phyloP scores from a whole-genome alignment of 2,329 filamentous ascomycete genomes.

The Colletotrichum orbiculare region DNA sequence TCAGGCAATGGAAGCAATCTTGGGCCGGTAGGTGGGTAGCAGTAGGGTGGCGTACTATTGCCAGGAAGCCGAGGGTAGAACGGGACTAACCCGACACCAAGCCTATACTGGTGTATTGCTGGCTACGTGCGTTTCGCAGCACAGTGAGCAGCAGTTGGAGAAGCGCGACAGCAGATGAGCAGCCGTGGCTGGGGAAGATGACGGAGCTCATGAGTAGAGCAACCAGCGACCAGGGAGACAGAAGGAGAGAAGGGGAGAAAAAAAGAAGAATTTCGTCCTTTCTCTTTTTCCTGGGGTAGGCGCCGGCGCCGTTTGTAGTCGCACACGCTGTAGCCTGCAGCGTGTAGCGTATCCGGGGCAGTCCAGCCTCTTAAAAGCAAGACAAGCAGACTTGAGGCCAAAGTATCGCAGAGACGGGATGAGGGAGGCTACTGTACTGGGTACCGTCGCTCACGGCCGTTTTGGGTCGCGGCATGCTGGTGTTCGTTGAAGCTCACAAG shows the following conservation, averaged over 20 bases:
- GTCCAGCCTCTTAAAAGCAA: conserved; percentile 28
- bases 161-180: not conserved
- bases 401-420: conserved; percentile 20
- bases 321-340: conserved; percentile 13
- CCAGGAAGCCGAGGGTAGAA: not conserved
- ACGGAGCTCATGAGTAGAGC: no score
- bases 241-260: not conserved
- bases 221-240: not conserved
- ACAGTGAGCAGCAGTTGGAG: not conserved
- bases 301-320: conserved; percentile 26
- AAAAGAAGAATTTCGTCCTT: conserved; percentile 4
- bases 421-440: conserved; percentile 17
- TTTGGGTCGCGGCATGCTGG: not conserved
- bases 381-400: conserved; percentile 14
- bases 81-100: not conserved
- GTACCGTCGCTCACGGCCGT: conserved; percentile 4
- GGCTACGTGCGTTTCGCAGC: not conserved
- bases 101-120: no score
- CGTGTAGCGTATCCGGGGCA: conserved; percentile 1
- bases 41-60: conserved; percentile 13
- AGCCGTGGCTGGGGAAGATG: no score
- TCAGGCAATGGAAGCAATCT: not conserved
- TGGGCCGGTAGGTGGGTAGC: not conserved
- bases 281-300: conserved; percentile 14
- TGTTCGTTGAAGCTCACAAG: conserved; percentile 9